These are phyloP conservation scores for Schizochytrium sp. DNA, from an alignment of 108 stramenopile genomes.

Conservation along the genomic window DNA sequence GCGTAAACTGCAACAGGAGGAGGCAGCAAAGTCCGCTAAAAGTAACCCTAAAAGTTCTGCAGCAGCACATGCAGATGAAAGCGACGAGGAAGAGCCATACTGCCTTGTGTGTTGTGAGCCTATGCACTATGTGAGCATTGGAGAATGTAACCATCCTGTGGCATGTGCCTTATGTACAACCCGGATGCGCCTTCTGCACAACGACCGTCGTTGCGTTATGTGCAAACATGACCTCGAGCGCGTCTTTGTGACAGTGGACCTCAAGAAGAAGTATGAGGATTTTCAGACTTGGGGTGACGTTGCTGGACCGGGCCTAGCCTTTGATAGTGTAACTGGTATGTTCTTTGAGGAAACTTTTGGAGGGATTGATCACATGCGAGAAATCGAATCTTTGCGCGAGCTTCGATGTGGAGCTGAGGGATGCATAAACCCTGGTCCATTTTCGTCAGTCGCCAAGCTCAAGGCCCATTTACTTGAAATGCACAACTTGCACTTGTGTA, in stretches of 20 bases:
- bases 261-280: neutral
- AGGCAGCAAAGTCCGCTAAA: neutral
- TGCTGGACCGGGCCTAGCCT: constrained; percentile 21
- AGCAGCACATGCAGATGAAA: neutral
- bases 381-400: constrained; percentile 14
- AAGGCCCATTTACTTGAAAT: constrained; percentile 80
- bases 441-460: constrained; percentile 68
- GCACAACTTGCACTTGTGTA: constrained; percentile 81
- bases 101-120: constrained; percentile 47
- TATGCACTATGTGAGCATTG: neutral
- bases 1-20: neutral
- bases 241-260: constrained; percentile 24
- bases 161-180: constrained; percentile 32
- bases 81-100: constrained; percentile 15
- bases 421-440: constrained; percentile 38
- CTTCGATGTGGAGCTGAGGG: constrained; percentile 9
- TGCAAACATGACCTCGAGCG: constrained; percentile 50
- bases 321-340: constrained; percentile 31
- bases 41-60: neutral
- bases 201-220: constrained; percentile 45
- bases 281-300: constrained; percentile 60
- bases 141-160: constrained; percentile 54
- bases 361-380: constrained; percentile 6
- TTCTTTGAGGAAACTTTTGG: constrained; percentile 43
- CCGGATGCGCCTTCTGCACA: constrained; percentile 39